Evolutionary conservation across 129 eudicot genomes (phyloP).

Genomic region (Chrysanthemum lavandulifolium): DNA sequence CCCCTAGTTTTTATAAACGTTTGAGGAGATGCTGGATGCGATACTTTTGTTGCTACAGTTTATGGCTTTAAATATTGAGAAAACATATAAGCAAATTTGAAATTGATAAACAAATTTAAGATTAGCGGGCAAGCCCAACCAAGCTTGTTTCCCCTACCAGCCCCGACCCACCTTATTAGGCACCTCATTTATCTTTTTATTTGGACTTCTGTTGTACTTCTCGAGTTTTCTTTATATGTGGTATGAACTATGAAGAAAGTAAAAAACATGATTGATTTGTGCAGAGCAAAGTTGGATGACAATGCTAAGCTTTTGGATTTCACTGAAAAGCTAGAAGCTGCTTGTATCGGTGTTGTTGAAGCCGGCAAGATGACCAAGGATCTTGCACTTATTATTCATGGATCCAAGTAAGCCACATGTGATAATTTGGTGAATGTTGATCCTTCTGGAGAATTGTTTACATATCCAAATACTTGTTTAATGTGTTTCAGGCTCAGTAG

Average conservation of each 20-base stretch:
- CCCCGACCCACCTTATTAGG: neutral
- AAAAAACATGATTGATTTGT: conserved; percentile 15
- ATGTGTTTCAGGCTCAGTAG: conserved; percentile 33
- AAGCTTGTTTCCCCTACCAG: no score
- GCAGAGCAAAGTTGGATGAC: conserved; percentile 90
- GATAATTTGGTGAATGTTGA: neutral
- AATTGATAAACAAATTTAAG: no score
- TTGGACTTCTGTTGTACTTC: neutral
- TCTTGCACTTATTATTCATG: conserved; percentile 88
- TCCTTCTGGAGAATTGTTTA: neutral
- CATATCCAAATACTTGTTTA: neutral
- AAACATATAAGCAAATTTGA: no score
- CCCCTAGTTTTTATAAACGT: no score
- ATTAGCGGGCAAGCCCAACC: no score
- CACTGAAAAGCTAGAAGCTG: conserved; percentile 86
- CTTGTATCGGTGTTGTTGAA: conserved; percentile 77
- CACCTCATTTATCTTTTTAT: neutral
- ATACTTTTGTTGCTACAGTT: no score
- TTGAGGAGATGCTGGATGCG: no score
- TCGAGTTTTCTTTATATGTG: neutral
- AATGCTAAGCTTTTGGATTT: conserved; percentile 74
- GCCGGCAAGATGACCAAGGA: conserved; percentile 97
- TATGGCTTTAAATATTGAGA: no score
- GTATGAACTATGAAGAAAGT: neutral
- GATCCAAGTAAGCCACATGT: conserved; percentile 58